Evolutionary conservation across 176 grass and related monocot genomes (phyloP).

Genomic region (Luzula sylvatica): DNA sequence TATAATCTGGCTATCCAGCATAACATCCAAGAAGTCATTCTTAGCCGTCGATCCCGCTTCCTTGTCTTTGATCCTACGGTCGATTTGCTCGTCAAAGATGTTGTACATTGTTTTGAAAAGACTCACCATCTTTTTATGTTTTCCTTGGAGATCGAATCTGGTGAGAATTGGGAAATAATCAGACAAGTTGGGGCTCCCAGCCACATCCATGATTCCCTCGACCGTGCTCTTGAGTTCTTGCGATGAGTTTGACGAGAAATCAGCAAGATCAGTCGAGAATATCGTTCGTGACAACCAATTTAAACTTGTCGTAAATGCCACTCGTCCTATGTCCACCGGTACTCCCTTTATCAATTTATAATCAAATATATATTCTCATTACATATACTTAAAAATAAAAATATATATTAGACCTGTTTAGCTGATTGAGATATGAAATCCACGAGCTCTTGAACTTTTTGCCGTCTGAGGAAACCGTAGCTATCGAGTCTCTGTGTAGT

Average conservation of each 20-base stretch:
- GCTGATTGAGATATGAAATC: constrained; percentile 8
- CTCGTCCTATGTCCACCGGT: neutral
- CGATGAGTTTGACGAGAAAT: constrained; percentile 26
- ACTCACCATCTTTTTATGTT: neutral
- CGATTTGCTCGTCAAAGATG: constrained; percentile 26
- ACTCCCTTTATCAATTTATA: neutral
- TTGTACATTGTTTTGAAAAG: neutral
- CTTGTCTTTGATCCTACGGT: neutral
- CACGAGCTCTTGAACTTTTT: constrained; percentile 18
- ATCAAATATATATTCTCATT: no score
- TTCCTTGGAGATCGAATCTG: constrained; percentile 31
- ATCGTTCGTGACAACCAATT: neutral
- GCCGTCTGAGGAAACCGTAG: constrained; percentile 9
- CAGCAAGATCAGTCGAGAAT: constrained; percentile 2
- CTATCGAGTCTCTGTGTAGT: constrained; percentile 10
- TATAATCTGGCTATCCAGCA: constrained; percentile 28
- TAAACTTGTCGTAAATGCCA: neutral
- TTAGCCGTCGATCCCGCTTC: no score
- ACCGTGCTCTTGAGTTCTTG: constrained; percentile 23
- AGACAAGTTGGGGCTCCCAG: constrained; percentile 23
- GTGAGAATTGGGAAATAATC: constrained; percentile 37
- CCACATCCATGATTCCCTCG: constrained; percentile 25
- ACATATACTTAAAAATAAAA: no score
- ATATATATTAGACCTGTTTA: no score
- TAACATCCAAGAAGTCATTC: constrained; percentile 22